Evolutionary conservation across 768 basidiomycete genomes (phyloP), one percentile per base, ranked within the genome.

Genomic region (Agaricus bisporus): DNA sequence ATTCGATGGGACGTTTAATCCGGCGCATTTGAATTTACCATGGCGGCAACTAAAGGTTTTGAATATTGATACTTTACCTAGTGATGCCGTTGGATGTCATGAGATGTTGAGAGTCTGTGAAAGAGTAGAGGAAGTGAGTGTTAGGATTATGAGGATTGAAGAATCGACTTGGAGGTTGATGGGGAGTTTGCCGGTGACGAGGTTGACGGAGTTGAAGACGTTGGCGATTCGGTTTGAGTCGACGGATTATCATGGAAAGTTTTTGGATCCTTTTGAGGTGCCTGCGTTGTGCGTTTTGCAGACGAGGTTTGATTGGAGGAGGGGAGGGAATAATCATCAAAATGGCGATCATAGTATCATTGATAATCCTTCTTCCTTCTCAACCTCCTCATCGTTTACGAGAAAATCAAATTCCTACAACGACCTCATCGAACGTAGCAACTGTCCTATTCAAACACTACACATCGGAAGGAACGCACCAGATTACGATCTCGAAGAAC

Each of bases 11-110:
- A 50, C 59, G 20, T 51, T 62, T 26, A 38, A 55, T 18, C 58
- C 61, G 0, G 36, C 42, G 10, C 36, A 47, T 10, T 53, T 60
- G 35, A 35, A 48, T 32, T 49, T 62, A 11, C 59, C 61, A 14
- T 62, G 59, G 61, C 51, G 56, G 17, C 54, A 52, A 17, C 51
- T 62, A n/a, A 54, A 56, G 48, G 50, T 51, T 4, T 55, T 62
- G 36, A 53, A 54, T 37, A 11, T 48, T 14, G 53, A 54, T 48
- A 54, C 53, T 17, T 35, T 54, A 8, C 53, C 41, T 5, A 48
- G 53, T 48, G 47, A 48, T 43, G 39, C 53, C 5, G 15, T 48
- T n/a, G 53, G 53, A 10, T 54, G 53, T 36, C 53, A 54, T 26
- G 53, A 46, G 22, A 48, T 54, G 53, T 36, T 54, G 20, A 48